Conservation (phyloP, 805 yeast species). For the Henningerozyma blattae region DNA sequence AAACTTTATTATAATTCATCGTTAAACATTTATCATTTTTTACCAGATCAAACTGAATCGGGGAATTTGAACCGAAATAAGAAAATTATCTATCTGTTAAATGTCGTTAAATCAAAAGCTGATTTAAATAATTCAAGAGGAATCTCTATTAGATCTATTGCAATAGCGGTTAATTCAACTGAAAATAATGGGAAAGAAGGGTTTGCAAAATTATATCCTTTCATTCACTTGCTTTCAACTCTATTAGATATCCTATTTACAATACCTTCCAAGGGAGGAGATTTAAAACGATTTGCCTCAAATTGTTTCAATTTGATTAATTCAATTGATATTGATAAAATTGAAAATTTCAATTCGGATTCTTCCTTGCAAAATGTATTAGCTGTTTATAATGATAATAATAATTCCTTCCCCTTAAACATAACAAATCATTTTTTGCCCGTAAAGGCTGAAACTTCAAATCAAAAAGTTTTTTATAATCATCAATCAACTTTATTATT, state of each 20-base stretch:
- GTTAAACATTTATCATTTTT: conserved; percentile 11
- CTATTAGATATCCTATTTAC: conserved; percentile 16
- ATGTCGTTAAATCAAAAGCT: conserved; percentile 40
- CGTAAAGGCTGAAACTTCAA: too few relatives aligned
- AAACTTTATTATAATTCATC: conserved; percentile 32
- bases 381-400: too few relatives aligned
- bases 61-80: conserved; percentile 2
- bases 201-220: too few relatives aligned
- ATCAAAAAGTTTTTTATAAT: too few relatives aligned
- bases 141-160: conserved; percentile 44
- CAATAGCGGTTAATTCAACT: too few relatives aligned
- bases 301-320: conserved; percentile 18
- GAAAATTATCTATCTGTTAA: conserved; percentile 35
- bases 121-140: conserved; percentile 41
- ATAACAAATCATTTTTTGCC: too few relatives aligned
- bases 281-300: too few relatives aligned
- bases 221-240: conserved; percentile 45
- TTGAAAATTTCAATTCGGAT: conserved; percentile 9
- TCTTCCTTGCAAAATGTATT: conserved; percentile 11
- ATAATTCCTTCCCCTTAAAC: too few relatives aligned
- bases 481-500: too few relatives aligned
- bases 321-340: conserved; percentile 14
- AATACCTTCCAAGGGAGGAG: too few relatives aligned
- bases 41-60: conserved; percentile 7
- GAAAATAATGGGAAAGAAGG: too few relatives aligned